Base-by-base conservation (phyloP, 1,284 basidiomycete species). In the Pseudozyma sp. region DNA sequence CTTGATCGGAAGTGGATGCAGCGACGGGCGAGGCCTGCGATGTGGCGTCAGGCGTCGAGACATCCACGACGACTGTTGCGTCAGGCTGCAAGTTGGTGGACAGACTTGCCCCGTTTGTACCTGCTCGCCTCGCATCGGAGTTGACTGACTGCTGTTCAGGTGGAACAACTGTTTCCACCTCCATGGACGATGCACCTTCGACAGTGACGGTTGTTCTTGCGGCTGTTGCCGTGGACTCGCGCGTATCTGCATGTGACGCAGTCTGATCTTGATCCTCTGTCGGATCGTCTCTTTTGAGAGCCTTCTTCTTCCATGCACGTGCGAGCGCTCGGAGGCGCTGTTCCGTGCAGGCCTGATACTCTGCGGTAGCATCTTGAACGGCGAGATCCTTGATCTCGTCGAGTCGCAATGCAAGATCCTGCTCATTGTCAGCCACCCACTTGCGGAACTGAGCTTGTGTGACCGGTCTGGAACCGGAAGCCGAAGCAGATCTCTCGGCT, bases 341-440 rank as follows among this genome's bases (percentile, higher is more conserved):
- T 0, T 72, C 64, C 43, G 64, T 72, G 35, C 34, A 51, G 7
- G 52, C 56, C 31, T 59, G 44, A 24, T 46, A 59, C 24, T 63
- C 69, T 8, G 33, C 40, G n/a, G 49, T 54, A 14, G 69, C 63
- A 35, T 67, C 64, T 8, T 48, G 48, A 10, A 72, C 59, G 9
- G 60, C 60, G 13, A 52, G 45, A 8, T 63, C 64, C 49, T 55
- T 56, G 60, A 46, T 13, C 24, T 72, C 60, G n/a, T 72, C 69
- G 33, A 72, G 24, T 3, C 33, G 63, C 19, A 54, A 34, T 48
- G 67, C 64, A 33, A 72, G 47, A 49, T 63, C 56, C n/a, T 49
- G 17, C 4, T 53, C 24, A 13, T 54, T 40, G 6, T 55, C 48
- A 11, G 47, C 33, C 2, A 10, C 17, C 60, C 59, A 72, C 34